These are phyloP conservation scores for Herpetomonas samuelpessoai DNA, from an alignment of 208 protist species.

Conservation along the genomic window DNA sequence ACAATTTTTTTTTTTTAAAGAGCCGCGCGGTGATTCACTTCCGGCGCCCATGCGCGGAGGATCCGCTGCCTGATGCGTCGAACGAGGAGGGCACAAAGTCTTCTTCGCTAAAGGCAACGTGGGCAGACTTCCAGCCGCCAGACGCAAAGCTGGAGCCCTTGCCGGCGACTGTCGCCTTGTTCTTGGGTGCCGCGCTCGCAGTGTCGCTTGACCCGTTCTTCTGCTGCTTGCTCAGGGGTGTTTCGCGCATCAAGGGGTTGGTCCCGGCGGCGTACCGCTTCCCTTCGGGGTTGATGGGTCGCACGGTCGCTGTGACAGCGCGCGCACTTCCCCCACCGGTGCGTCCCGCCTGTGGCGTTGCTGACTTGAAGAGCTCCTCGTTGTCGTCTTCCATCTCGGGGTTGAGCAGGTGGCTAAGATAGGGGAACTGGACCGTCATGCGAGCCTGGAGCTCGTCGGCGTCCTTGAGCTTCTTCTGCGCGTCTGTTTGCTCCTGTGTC, in stretches of 20 bases:
- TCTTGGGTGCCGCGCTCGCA: neutral
- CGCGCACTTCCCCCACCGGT: too few relatives aligned
- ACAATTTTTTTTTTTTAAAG: too few relatives aligned
- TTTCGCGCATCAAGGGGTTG: constrained; percentile 65
- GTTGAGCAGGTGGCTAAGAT: constrained; percentile 69
- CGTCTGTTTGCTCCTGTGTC: neutral
- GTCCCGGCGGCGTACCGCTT: constrained; percentile 33
- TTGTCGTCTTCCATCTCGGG: constrained; percentile 61
- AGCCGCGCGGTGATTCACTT: too few relatives aligned
- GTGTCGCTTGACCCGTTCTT: too few relatives aligned
- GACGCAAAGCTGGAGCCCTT: constrained; percentile 62
- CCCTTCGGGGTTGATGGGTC: neutral
- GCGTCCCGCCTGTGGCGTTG: neutral
- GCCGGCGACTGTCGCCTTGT: neutral
- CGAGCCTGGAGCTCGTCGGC: constrained; percentile 56
- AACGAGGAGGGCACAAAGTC: constrained; percentile 48
- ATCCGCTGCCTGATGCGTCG: too few relatives aligned
- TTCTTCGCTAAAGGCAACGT: constrained; percentile 50
- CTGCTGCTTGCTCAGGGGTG: constrained; percentile 16
- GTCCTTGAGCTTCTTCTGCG: constrained; percentile 3
- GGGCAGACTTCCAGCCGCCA: constrained; percentile 54
- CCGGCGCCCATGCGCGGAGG: too few relatives aligned
- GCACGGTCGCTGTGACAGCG: neutral
- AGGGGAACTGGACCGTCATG: constrained; percentile 76
- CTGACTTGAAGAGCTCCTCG: constrained; percentile 33